Evolutionary conservation across 1,284 basidiomycete genomes (phyloP).

Genomic region (Ganoderma leucocontextum): DNA sequence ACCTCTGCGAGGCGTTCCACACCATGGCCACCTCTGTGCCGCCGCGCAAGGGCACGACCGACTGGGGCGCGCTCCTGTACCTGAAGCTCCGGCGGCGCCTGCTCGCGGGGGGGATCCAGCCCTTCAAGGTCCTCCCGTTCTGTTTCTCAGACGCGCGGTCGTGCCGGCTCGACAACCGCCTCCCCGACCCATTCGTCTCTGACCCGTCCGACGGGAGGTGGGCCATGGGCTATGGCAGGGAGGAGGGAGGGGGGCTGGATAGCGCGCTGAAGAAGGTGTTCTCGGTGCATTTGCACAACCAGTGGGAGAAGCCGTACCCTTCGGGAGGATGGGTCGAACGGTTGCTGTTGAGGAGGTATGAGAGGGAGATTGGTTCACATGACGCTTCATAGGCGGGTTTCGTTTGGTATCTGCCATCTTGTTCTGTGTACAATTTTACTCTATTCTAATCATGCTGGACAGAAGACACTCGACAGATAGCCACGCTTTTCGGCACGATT

Average conservation of each 20-base stretch:
- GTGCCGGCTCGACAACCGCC: constrained; percentile 88
- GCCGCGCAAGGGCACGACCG: constrained; percentile 82
- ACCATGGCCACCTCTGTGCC: constrained; percentile 81
- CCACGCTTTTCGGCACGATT: no score
- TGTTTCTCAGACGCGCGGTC: constrained; percentile 92
- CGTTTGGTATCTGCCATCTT: neutral
- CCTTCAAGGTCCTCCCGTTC: constrained; percentile 91
- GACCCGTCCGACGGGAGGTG: constrained; percentile 68
- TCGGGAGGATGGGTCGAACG: constrained; percentile 83
- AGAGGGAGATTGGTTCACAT: constrained; percentile 45
- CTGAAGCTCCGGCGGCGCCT: constrained; percentile 88
- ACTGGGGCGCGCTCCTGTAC: constrained; percentile 93
- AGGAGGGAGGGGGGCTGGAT: constrained; percentile 75
- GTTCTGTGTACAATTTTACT: neutral
- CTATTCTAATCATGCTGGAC: neutral
- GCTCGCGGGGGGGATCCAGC: constrained; percentile 72
- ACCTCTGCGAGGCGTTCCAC: constrained; percentile 94
- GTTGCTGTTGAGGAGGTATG: constrained; percentile 71
- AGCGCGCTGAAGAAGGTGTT: constrained; percentile 77
- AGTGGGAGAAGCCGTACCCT: constrained; percentile 88
- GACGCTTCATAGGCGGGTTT: neutral
- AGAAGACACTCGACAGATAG: neutral
- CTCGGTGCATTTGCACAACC: constrained; percentile 91
- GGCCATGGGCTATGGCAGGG: constrained; percentile 61
- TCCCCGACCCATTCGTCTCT: constrained; percentile 86